Conservation (phyloP, 768 basidiomycete species). For the Mycena floridula region DNA sequence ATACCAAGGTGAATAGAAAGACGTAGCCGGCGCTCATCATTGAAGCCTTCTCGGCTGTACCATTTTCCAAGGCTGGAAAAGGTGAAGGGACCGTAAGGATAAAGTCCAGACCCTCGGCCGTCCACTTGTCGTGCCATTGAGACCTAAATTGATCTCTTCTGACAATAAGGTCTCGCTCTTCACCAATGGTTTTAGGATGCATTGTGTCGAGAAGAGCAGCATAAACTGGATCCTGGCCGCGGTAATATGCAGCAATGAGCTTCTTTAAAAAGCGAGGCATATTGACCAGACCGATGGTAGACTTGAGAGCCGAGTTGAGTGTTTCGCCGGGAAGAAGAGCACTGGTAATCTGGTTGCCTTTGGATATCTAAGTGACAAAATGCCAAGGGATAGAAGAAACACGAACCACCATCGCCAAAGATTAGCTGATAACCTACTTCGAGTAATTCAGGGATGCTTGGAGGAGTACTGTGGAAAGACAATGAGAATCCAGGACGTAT, state of each 20-base stretch:
- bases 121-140: conserved; percentile 41
- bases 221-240: conserved; percentile 30
- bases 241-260: conserved; percentile 32
- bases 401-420: conserved; percentile 51
- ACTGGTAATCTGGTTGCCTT: conserved; percentile 39
- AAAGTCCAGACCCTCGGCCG: conserved; percentile 51
- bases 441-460: conserved; percentile 44
- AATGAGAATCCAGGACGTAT: not conserved
- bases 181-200: conserved; percentile 41
- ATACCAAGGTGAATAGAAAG: conserved; percentile 61
- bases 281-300: conserved; percentile 9
- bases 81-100: conserved; percentile 56
- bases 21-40: conserved; percentile 59
- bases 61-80: conserved; percentile 53
- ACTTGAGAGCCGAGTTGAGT: conserved; percentile 23
- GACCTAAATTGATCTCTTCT: conserved; percentile 37
- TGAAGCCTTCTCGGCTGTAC: conserved; percentile 43
- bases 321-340: conserved; percentile 27
- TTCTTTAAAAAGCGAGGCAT: conserved; percentile 30
- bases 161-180: conserved; percentile 44
- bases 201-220: conserved; percentile 31
- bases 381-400: conserved; percentile 5
- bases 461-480: conserved; percentile 27
- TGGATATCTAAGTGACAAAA: not conserved
- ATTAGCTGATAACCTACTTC: conserved; percentile 47